Base-by-base conservation (phyloP, 305 asterid genomes). In the Andrographis paniculata region DNA sequence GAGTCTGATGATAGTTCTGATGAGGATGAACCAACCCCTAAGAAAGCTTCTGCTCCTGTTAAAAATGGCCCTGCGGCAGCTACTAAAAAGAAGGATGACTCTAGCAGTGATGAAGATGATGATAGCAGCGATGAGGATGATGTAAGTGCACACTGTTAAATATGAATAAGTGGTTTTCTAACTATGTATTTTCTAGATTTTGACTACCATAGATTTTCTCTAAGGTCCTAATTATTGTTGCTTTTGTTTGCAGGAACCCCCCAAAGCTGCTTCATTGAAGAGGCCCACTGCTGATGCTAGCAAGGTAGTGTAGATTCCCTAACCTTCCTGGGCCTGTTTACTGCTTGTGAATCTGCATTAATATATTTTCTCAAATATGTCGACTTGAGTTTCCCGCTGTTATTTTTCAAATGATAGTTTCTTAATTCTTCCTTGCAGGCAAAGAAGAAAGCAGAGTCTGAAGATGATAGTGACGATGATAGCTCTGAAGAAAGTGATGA, bases 401-500 rank as follows among this genome's bases (percentile, higher is more conserved):
- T n/a, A 37, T 17, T 2, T 0, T 20, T 15, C 10, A 17, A 15
- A 46, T 13, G 20, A 33, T 40, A 21, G 1, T 59, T 30, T 17
- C 1, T 12, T 9, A n/a, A 20, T 36, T 1, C 1, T 59, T 12
- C 28, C 38, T 19, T 20, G 1, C 38, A 48, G 63, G 50, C 52
- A 14, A 47, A 27, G 52, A 28, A 42, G 14, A 43, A 57, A 16
- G 41, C 44, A 1, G 45, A 18, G 19, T 51, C 63, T 57, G 77
- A 71, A 16, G 42, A 37, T 37, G 42, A 37, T 9, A 37, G 42
- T 47, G 52, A 47, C 0, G 80, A 75, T 43, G 77, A 64, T n/a
- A 77, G 71, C 43, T 67, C 84, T 5, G 84, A 79, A 6, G 86
- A 69, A 48, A 73, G 78, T 55, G 69, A 58, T 16, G 89, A 77